These are phyloP conservation scores for Zopfochytrium polystomum DNA, from an alignment of 371 early-diverging fungal species.

Conservation along the genomic window DNA sequence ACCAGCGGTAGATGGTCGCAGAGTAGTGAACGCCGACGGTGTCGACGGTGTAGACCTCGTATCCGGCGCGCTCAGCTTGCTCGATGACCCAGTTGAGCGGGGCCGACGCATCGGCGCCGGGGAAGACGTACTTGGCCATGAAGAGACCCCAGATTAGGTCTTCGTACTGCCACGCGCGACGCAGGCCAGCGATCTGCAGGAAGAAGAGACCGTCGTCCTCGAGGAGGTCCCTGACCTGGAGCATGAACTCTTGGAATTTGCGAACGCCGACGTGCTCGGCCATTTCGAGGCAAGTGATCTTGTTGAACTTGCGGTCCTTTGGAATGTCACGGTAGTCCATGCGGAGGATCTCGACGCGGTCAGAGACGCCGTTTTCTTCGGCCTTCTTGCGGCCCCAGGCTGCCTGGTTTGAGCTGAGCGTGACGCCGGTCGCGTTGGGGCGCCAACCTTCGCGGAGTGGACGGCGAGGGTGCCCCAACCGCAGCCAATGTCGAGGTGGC, in stretches of 20 bases:
- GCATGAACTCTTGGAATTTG: constrained; percentile 86
- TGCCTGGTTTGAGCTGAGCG: constrained; percentile 87
- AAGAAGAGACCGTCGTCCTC: constrained; percentile 97
- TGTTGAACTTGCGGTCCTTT: constrained; percentile 80
- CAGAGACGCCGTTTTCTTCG: constrained; percentile 74
- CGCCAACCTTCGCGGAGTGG: constrained; percentile 84
- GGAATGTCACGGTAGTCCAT: constrained; percentile 97
- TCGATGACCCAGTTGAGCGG: constrained; percentile 86
- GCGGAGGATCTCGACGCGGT: constrained; percentile 75
- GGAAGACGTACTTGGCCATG: constrained; percentile 98
- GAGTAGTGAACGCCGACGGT: constrained; percentile 97
- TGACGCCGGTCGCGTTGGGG: constrained; percentile 90
- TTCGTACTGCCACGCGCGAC: constrained; percentile 85
- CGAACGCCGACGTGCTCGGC: constrained; percentile 97
- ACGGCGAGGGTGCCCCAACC: constrained; percentile 96
- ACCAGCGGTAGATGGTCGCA: constrained; percentile 92
- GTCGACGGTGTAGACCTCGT: constrained; percentile 82
- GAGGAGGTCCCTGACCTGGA: constrained; percentile 87
- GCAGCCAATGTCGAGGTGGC: constrained; percentile 94
- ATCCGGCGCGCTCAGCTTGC: constrained; percentile 89
- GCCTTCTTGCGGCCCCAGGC: constrained; percentile 83
- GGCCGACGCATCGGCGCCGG: constrained; percentile 95
- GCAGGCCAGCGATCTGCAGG: constrained; percentile 95
- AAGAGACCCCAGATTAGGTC: constrained; percentile 90
- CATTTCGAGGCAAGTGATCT: constrained; percentile 94